Base-by-base conservation (phyloP, 179 eudicot genomes). In the Corrigiola litoralis region DNA sequence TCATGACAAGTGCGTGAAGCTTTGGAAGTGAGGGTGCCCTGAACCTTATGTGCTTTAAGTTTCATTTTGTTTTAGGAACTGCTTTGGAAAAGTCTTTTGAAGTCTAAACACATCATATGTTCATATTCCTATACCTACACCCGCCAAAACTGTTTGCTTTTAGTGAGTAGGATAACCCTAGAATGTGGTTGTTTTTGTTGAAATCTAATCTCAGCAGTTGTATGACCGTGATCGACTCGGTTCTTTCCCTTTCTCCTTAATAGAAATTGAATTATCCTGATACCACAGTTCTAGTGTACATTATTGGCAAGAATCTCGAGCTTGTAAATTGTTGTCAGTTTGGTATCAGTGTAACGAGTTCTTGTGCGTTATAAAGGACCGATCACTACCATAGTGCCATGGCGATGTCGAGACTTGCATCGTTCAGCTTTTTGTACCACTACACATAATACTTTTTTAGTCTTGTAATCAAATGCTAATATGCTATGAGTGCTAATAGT, bases 1-100 rank as follows among this genome's bases (percentile, higher is more conserved):
- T 75, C 98, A 92, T 16, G 96, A 92, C 82, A 87, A 77, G 61
- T 83, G 80, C 20, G 87, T 92, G 33, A 89, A 92, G 85, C 76
- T 92, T 51, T 92, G 95, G 98, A 85, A 87, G 74, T 92, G 69
- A 73, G 45, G 38, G 33, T 28, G 41, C 13, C 49, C 4, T 21
- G 11, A 60, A 44, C 36, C 44, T n/a, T n/a, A n/a, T n/a, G n/a
- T n/a, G n/a, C n/a, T n/a, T n/a, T n/a, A n/a, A n/a, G n/a, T n/a
- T n/a, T n/a, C n/a, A n/a, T 23, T 63, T 47, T 58, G 66, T 13
- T 44, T 45, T 47, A 47, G 64, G 63, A 38, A 36, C 58, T 34
- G 6, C 11, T 32, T 59, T 56, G 45, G 29, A 63, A 31, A 67
- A 56, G 17, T 9, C 45, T 40, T 58, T 47, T 36, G 44, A 41